Conservation (phyloP, 2,329 filamentous ascomycete species). For the Ophiostoma sp. region DNA sequence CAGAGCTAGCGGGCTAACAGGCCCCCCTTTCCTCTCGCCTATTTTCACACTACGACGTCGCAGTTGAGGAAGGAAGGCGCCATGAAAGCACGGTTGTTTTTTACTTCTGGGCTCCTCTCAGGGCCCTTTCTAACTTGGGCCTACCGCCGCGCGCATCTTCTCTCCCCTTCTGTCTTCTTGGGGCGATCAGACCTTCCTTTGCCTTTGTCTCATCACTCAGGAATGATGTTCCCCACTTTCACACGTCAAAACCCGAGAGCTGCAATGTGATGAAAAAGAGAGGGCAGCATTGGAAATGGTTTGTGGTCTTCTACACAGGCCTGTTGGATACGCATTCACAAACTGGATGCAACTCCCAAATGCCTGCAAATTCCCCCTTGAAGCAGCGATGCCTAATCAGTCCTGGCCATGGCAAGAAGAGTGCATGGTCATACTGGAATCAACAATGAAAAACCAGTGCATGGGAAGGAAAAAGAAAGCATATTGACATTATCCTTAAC, state of each 20-base stretch:
- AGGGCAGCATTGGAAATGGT: not conserved
- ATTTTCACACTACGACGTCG: not conserved
- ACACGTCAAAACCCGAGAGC: not conserved
- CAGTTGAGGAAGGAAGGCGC: not conserved
- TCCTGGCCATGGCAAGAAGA: not conserved
- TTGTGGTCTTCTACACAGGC: not conserved
- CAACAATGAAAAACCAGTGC: not conserved
- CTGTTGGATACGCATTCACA: not conserved
- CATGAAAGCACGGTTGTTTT: not conserved
- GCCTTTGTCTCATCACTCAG: not conserved
- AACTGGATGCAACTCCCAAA: not conserved
- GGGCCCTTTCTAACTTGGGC: not conserved
- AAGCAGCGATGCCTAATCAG: not conserved
- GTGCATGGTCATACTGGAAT: not conserved
- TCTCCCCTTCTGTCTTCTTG: not conserved
- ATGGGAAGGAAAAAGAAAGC: constrained; percentile 1
- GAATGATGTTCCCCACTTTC: constrained; percentile 4
- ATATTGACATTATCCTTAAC: not conserved
- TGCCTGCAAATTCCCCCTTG: not conserved
- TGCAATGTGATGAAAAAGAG: constrained; percentile 2
- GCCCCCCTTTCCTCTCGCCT: constrained; percentile 12
- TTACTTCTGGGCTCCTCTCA: not conserved
- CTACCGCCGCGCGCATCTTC: constrained; percentile 9
- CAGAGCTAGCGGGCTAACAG: not conserved
- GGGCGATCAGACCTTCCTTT: not conserved